A percentile compares a stretch with the other conserved stretches of the same genome.
These are phyloP conservation scores for Rhipidocladum racemiflorum DNA, from an alignment of 176 grass and related monocot species.

Conservation along the genomic window DNA sequence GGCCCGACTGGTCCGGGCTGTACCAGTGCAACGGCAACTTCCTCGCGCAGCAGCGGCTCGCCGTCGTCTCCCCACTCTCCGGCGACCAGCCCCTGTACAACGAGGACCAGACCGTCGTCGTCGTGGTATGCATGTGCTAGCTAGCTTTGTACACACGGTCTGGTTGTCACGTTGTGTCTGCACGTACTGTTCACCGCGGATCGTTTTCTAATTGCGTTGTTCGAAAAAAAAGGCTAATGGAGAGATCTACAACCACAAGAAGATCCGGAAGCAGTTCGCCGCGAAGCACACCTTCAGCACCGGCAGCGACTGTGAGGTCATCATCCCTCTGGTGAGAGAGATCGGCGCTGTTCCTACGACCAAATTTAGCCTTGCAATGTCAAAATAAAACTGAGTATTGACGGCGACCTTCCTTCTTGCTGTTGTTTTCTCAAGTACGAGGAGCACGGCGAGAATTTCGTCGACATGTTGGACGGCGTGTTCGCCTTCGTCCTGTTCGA, in stretches of 20 bases:
- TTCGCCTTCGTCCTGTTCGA: constrained; percentile 93
- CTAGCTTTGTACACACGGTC: background rate
- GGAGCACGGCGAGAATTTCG: constrained; percentile 83
- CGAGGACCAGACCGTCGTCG: constrained; percentile 67
- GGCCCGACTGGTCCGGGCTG: constrained; percentile 87
- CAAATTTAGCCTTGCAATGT: background rate
- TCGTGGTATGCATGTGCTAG: constrained; percentile 55
- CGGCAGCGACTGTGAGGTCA: constrained; percentile 95
- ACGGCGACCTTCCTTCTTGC: background rate
- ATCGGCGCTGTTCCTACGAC: background rate
- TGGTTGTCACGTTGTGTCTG: background rate
- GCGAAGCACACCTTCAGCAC: constrained; percentile 70
- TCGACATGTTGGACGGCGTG: constrained; percentile 92
- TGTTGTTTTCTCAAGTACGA: constrained; percentile 50
- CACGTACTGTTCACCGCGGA: background rate
- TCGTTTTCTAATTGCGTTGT: background rate
- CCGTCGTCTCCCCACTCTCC: constrained; percentile 79
- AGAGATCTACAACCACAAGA: constrained; percentile 97
- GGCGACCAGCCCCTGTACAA: constrained; percentile 97
- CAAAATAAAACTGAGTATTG: background rate
- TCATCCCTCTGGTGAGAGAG: constrained; percentile 76
- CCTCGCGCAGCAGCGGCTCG: constrained; percentile 85
- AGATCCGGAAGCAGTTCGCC: constrained; percentile 62
- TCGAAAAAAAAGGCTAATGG: constrained; percentile 57
- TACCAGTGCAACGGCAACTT: constrained; percentile 79